phyloP scores from a whole-genome alignment of 2,329 filamentous ascomycete species.

The Aureobasidium zeae region DNA sequence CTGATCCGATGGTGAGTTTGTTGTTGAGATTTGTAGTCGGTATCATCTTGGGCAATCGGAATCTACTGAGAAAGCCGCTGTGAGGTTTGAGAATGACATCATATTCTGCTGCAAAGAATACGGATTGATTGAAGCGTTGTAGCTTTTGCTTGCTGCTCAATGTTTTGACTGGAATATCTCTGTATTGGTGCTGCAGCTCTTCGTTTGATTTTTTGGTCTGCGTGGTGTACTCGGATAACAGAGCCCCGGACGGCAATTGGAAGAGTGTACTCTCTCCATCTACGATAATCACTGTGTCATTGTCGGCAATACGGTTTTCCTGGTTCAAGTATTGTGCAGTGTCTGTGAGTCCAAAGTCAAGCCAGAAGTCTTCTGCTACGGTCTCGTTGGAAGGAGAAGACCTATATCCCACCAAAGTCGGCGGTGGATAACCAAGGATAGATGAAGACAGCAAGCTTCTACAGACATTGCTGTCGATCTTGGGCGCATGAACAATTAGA shows the following conservation, averaged over 20 bases:
- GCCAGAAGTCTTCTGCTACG: conserved; percentile 7
- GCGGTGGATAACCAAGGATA: conserved; percentile 9
- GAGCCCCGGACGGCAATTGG: conserved; percentile 8
- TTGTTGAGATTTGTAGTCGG: background rate
- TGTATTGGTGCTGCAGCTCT: background rate
- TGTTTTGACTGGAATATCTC: conserved; percentile 3
- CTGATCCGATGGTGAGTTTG: conserved; percentile 6
- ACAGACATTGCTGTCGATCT: conserved; percentile 11
- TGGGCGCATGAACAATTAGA: conserved; percentile 14
- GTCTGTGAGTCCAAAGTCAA: conserved; percentile 11
- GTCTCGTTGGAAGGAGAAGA: background rate
- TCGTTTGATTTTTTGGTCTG: conserved; percentile 1
- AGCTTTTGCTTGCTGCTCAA: background rate
- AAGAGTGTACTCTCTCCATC: conserved; percentile 13
- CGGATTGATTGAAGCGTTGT: conserved; percentile 15
- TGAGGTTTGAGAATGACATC: background rate
- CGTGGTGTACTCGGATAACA: conserved; percentile 4
- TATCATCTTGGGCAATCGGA: background rate
- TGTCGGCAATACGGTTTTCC: background rate
- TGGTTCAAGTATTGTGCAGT: background rate
- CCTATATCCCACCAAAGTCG: conserved; percentile 11
- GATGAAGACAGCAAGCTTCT: conserved; percentile 8
- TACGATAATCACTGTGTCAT: conserved; percentile 6
- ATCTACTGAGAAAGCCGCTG: conserved; percentile 8
- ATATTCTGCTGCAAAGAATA: conserved; percentile 12